Evolutionary conservation across 116 monocot genomes (phyloP), one percentile per base, ranked within the genome.

Genomic region (Posidonia oceanica): DNA sequence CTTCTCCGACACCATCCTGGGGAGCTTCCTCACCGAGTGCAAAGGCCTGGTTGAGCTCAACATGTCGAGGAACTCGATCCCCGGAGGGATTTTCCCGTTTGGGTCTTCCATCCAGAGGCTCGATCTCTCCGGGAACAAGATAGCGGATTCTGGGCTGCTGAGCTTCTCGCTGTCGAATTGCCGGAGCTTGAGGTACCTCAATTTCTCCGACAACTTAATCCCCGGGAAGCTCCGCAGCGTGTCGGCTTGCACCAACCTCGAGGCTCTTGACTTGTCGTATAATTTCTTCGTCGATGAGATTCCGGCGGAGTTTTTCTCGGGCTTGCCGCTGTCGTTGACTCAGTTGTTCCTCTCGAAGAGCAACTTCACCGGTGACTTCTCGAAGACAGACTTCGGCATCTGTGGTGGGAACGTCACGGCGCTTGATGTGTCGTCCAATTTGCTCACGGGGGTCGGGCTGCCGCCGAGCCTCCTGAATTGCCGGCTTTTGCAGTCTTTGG

Each of bases 301-400:
- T 12, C 89, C 93, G 17, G 18, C 67, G 3, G 70, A 41, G 17
- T 80, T 89, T 64, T 44, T 86, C 4, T 54, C 77, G 4, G 40
- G 39, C 17, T 51, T 72, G 68, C 86, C 86, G 23, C 22, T 69
- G 2, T 76, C 80, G 52, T n/a, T 93, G 68, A 72, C 22, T n/a
- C 69, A 67, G 14, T 51, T 93, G 4, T 58, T 71, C 75, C 75
- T 93, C 58, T 72, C 88, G 7, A 70, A 80, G 71, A 88, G 84
- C 84, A 95, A 95, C 68, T 60, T 95, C 74, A 75, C 84, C 7
- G 84, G 88, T 13, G 84, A 91, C 2, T 79, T 95, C 74, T 86
- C 86, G 12, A 66, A 15, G 0, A 88, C 75, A 40, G 53, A 84
- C 14, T 85, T 94, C 36, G 87, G 87, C 0, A 15, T 3, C 3